These are phyloP conservation scores for Physcomitrium patens DNA, from an alignment of 225 moss, liverwort and hornwort species.

Conservation along the genomic window DNA sequence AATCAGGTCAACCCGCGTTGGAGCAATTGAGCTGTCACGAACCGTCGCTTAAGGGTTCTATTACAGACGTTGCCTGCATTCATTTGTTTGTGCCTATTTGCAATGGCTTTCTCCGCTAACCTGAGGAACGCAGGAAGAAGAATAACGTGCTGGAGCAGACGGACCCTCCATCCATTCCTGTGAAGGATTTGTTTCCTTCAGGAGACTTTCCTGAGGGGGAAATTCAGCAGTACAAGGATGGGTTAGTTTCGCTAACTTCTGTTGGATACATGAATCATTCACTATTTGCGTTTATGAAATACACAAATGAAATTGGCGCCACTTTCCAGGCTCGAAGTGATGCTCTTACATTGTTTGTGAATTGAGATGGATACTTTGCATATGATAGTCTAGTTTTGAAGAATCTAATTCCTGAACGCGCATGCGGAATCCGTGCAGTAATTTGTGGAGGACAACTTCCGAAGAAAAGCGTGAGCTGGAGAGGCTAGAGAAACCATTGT, in stretches of 20 bases:
- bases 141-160: slow-evolving; percentile 68
- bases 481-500: slow-evolving; percentile 89
- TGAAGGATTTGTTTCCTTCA: slow-evolving; percentile 77
- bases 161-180: slow-evolving; percentile 82
- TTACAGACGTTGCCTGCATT: not conserved
- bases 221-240: slow-evolving; percentile 82
- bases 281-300: no score
- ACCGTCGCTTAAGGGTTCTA: no score
- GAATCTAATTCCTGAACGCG: slow-evolving; percentile 11
- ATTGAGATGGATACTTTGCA: no score
- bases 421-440: slow-evolving; percentile 46
- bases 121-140: slow-evolving; percentile 64
- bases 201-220: slow-evolving; percentile 92
- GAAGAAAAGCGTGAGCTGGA: slow-evolving; percentile 93
- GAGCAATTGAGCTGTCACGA: not conserved
- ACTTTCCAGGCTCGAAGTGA: no score
- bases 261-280: not conserved
- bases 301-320: no score
- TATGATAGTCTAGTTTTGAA: not conserved
- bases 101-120: not conserved
- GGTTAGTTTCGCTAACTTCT: slow-evolving; percentile 46
- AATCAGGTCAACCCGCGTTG: not conserved
- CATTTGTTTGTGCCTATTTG: not conserved
- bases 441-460: slow-evolving; percentile 87
- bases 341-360: no score